A percentile compares a stretch with the other conserved stretches of the same genome.
These are phyloP conservation scores for Talaromyces islandicus DNA, from an alignment of 2,329 filamentous ascomycete genomes.

Conservation along the genomic window DNA sequence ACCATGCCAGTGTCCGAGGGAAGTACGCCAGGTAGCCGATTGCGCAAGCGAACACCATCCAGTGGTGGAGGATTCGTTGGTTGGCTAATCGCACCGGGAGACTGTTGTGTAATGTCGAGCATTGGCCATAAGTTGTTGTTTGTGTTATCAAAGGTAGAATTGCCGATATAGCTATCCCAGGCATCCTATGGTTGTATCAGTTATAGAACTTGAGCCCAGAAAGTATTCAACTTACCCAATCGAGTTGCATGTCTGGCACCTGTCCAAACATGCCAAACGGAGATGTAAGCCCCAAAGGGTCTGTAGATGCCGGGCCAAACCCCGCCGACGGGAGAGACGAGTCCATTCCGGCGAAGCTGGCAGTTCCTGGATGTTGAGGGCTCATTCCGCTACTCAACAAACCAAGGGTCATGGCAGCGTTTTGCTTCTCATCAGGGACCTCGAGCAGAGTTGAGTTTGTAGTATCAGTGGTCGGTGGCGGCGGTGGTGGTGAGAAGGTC, in stretches of 20 bases:
- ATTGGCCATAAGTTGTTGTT: slow-evolving; percentile 32
- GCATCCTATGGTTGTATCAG: slow-evolving; percentile 49
- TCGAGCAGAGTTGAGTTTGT: slow-evolving; percentile 23
- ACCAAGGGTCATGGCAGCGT: slow-evolving; percentile 64
- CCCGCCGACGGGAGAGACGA: slow-evolving; percentile 20
- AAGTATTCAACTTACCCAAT: slow-evolving; percentile 48
- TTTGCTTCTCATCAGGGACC: slow-evolving; percentile 54
- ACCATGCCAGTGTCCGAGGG: slow-evolving; percentile 7
- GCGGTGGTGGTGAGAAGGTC: slow-evolving; percentile 27
- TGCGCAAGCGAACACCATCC: slow-evolving; percentile 1
- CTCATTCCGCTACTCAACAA: slow-evolving; percentile 60
- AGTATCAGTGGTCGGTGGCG: slow-evolving; percentile 14
- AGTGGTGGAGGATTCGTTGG: slow-evolving; percentile 11
- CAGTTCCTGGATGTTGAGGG: slow-evolving; percentile 33
- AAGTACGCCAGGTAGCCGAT: slow-evolving; percentile 9
- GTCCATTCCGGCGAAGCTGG: slow-evolving; percentile 24
- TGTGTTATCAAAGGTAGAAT: slow-evolving; percentile 41
- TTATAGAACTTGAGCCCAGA: not conserved
- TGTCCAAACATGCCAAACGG: slow-evolving; percentile 53
- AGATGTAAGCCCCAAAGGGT: slow-evolving; percentile 40
- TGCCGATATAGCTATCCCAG: slow-evolving; percentile 65
- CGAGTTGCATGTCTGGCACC: slow-evolving; percentile 49
- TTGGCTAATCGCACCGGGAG: slow-evolving; percentile 10
- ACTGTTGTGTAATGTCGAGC: slow-evolving; percentile 24
- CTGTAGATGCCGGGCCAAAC: slow-evolving; percentile 21